A percentile compares a stretch with the other conserved stretches of the same genome.
Evolutionary conservation across 331 rosid species (phyloP).

Genomic region (Spiraea crenata): DNA sequence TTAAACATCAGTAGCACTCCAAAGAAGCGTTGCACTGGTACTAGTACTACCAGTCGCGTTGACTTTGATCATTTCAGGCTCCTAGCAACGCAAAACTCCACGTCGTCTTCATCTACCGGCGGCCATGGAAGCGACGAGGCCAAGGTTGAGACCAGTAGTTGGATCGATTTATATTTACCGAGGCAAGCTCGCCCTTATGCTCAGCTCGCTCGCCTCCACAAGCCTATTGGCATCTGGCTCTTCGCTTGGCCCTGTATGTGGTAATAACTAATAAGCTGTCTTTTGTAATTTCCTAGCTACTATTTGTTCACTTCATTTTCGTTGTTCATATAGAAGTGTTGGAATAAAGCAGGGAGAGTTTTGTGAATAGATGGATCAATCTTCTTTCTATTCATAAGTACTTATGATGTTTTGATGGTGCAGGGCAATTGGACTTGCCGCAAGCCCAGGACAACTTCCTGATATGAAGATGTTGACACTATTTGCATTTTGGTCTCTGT

Average conservation of each 20-base stretch:
- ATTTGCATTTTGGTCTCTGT: slow-evolving; percentile 82
- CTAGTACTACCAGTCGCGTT: slow-evolving; percentile 2
- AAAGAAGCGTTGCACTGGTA: too few relatives aligned
- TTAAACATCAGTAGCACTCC: neutral
- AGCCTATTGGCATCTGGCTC: slow-evolving; percentile 92
- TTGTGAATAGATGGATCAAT: too few relatives aligned
- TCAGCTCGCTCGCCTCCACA: slow-evolving; percentile 88
- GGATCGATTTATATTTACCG: slow-evolving; percentile 76
- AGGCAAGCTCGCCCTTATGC: slow-evolving; percentile 67
- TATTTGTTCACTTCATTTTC: neutral
- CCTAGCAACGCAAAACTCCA: slow-evolving; percentile 37
- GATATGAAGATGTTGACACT: slow-evolving; percentile 68
- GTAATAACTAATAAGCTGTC: slow-evolving; percentile 34
- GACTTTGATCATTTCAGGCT: slow-evolving; percentile 21
- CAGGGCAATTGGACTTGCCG: slow-evolving; percentile 84
- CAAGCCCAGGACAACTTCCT: slow-evolving; percentile 74
- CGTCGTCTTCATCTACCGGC: slow-evolving; percentile 37
- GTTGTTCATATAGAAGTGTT: neutral
- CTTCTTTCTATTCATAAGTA: too few relatives aligned
- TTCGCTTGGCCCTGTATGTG: slow-evolving; percentile 94
- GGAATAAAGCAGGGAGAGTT: too few relatives aligned
- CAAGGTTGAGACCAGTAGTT: slow-evolving; percentile 42
- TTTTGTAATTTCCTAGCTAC: too few relatives aligned
- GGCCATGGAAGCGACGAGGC: slow-evolving; percentile 22
- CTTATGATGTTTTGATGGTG: slow-evolving; percentile 6